phyloP scores from a whole-genome alignment of 805 yeast species.

The Lipomyces yamadae region DNA sequence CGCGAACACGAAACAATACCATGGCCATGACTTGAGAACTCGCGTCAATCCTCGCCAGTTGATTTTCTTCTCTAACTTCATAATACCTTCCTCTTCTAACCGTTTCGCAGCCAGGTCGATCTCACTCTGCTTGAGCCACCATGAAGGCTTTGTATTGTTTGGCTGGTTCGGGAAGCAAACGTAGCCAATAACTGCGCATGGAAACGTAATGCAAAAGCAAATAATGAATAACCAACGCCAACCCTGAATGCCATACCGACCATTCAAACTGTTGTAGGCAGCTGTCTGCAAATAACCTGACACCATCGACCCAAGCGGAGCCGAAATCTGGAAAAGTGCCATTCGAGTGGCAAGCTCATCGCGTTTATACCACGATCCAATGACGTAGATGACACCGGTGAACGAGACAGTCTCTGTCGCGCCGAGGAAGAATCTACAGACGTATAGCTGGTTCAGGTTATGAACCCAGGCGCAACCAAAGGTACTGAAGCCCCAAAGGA shows the following conservation, averaged over 20 bases:
- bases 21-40: conserved; percentile 45
- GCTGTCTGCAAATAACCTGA: conserved; percentile 54
- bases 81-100: conserved; percentile 41
- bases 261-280: conserved; percentile 49
- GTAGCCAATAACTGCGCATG: conserved; percentile 49
- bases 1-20: conserved; percentile 40
- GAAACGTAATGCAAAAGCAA: conserved; percentile 51
- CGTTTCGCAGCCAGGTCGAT: conserved; percentile 44
- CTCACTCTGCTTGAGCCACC: conserved; percentile 46
- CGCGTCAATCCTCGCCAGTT: conserved; percentile 44
- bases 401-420: conserved; percentile 48
- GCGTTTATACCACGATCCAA: conserved; percentile 50
- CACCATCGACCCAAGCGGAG: conserved; percentile 51
- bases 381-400: conserved; percentile 44
- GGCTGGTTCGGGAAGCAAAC: conserved; percentile 60
- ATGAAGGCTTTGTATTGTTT: conserved; percentile 43
- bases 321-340: conserved; percentile 49
- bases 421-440: conserved; percentile 52
- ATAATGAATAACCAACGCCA: conserved; percentile 74
- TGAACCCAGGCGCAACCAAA: conserved; percentile 46
- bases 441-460: conserved; percentile 47
- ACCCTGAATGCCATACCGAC: conserved; percentile 50
- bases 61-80: conserved; percentile 39
- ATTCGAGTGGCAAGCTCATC: conserved; percentile 51
- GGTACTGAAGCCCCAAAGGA: conserved; percentile 49